A percentile compares a stretch with the other conserved stretches of the same genome.
Evolutionary conservation across 177 flowering plant genomes (phyloP).

Genomic region (Vitis hybrid): DNA sequence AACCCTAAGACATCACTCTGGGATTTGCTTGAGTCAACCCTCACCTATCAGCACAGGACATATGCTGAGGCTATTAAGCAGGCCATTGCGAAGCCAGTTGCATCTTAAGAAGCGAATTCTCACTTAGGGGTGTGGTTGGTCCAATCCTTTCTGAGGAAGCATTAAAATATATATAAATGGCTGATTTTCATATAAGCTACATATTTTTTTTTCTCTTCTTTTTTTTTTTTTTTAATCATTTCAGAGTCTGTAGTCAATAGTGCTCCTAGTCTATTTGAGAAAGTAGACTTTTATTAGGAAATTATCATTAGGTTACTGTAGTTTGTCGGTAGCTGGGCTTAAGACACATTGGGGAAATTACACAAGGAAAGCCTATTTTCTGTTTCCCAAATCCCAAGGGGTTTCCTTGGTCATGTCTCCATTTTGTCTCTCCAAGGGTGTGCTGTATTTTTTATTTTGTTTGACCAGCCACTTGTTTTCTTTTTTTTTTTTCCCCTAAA

Average conservation of each 20-base stretch:
- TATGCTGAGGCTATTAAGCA: slow-evolving; percentile 88
- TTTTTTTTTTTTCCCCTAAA: not conserved
- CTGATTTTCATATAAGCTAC: slow-evolving; percentile 11
- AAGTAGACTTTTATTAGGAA: slow-evolving; percentile 1
- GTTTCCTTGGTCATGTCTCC: not conserved
- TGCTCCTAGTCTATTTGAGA: not conserved
- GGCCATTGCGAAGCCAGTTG: slow-evolving; percentile 63
- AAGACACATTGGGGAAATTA: not conserved
- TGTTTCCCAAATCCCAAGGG: not conserved
- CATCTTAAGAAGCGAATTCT: slow-evolving; percentile 37
- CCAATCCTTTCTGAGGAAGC: slow-evolving; percentile 9
- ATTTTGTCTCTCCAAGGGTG: slow-evolving; percentile 3
- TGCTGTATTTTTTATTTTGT: slow-evolving; percentile 13
- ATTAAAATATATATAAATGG: slow-evolving; percentile 13
- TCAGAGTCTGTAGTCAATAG: slow-evolving; percentile 12
- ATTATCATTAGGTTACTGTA: slow-evolving; percentile 1
- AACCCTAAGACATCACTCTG: slow-evolving; percentile 95
- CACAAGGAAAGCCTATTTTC: slow-evolving; percentile 9
- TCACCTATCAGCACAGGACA: slow-evolving; percentile 95
- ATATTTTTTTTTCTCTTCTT: not conserved
- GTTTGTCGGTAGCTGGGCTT: no score
- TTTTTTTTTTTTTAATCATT: not conserved
- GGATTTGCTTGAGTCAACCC: slow-evolving; percentile 94
- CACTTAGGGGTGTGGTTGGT: slow-evolving; percentile 10
- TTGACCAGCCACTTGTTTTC: not conserved